These are phyloP conservation scores for Trypanosoma cruzi DNA, from an alignment of 208 protist species.

Conservation along the genomic window DNA sequence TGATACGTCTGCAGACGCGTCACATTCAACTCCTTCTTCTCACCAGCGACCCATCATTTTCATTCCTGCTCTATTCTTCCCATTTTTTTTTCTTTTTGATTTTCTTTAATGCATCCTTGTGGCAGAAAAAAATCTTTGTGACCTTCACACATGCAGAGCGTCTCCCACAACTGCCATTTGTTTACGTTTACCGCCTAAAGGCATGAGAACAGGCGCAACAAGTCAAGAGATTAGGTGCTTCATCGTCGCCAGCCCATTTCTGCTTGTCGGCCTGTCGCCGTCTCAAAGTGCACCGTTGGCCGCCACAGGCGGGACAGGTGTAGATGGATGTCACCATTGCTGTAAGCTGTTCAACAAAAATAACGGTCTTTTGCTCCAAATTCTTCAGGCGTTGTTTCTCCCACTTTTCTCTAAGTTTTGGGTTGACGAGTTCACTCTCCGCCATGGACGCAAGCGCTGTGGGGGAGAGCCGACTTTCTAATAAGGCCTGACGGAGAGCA, in stretches of 20 bases:
- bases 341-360: constrained; percentile 42
- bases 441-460: constrained; percentile 36
- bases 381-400: constrained; percentile 36
- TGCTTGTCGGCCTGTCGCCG: constrained; percentile 59
- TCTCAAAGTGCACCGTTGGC: constrained; percentile 52
- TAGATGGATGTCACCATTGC: constrained; percentile 48
- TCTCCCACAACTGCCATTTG: not conserved
- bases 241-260: constrained; percentile 73
- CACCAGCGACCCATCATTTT: no score
- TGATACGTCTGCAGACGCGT: no score
- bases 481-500: constrained; percentile 37
- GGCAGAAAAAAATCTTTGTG: no score
- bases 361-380: constrained; percentile 52
- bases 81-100: no score
- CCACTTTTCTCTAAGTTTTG: constrained; percentile 23
- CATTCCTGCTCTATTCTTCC: no score
- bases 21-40: no score
- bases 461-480: constrained; percentile 29
- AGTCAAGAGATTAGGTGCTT: constrained; percentile 53
- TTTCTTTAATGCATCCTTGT: no score
- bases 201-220: constrained; percentile 45
- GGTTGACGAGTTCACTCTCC: constrained; percentile 53
- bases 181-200: constrained; percentile 32
- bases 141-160: no score
- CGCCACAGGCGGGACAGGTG: constrained; percentile 52